Conservation (phyloP, 1,284 basidiomycete species). For the Sphagnurus paluster region DNA sequence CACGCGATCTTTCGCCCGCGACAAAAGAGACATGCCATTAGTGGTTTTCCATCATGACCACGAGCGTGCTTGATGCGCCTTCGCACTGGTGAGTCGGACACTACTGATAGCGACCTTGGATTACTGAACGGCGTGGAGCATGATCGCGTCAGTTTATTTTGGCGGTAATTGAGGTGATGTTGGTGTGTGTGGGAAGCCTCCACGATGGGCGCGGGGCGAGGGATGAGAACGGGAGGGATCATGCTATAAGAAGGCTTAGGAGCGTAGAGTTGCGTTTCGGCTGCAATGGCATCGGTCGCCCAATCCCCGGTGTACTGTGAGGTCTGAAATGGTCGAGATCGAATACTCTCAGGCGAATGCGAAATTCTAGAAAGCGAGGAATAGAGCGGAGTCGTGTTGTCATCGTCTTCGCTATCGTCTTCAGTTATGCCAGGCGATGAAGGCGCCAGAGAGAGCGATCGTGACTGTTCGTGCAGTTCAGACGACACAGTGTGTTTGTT, state of each 20-base stretch:
- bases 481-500: too few relatives aligned
- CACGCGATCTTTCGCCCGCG: conserved; percentile 38
- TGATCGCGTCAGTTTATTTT: neutral
- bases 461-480: too few relatives aligned
- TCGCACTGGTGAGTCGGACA: too few relatives aligned
- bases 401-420: too few relatives aligned
- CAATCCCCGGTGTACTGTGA: conserved; percentile 14
- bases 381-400: too few relatives aligned
- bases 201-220: neutral
- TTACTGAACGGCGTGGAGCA: too few relatives aligned
- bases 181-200: conserved; percentile 1
- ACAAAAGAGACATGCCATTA: conserved; percentile 37
- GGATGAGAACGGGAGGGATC: neutral
- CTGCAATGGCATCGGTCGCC: conserved; percentile 11
- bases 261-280: neutral
- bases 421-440: too few relatives aligned
- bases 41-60: conserved; percentile 23
- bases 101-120: too few relatives aligned
- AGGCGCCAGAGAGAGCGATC: too few relatives aligned
- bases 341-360: too few relatives aligned
- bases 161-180: neutral
- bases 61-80: conserved; percentile 7
- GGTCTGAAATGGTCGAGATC: neutral
- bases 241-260: neutral
- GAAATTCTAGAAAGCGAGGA: neutral